Evolutionary conservation across 768 basidiomycete species (phyloP).

Genomic region (Lactifluus pinguis): DNA sequence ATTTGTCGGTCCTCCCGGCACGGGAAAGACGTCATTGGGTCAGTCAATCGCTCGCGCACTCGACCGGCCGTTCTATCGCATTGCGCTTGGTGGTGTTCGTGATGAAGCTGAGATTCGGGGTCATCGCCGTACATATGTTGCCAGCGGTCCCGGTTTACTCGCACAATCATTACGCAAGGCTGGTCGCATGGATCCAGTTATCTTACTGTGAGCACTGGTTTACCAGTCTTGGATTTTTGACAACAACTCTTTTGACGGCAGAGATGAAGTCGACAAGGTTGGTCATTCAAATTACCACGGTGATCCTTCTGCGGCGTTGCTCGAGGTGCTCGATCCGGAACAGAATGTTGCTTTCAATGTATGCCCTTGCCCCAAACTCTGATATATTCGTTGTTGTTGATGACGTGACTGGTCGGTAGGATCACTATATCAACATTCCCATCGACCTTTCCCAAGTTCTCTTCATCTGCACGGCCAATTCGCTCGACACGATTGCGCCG

Average conservation of each 20-base stretch:
- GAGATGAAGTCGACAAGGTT: conserved; percentile 89
- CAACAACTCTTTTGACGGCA: conserved; percentile 8
- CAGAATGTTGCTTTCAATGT: conserved; percentile 82
- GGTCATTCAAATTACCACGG: conserved; percentile 84
- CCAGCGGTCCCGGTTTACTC: conserved; percentile 74
- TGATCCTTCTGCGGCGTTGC: conserved; percentile 80
- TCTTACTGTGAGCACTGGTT: conserved; percentile 44
- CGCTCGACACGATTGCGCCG: conserved; percentile 79
- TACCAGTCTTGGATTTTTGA: neutral
- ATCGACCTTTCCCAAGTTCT: conserved; percentile 82
- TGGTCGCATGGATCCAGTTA: conserved; percentile 68
- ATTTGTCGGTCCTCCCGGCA: conserved; percentile 86
- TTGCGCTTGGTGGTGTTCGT: conserved; percentile 84
- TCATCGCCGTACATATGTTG: conserved; percentile 84
- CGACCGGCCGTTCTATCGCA: conserved; percentile 80
- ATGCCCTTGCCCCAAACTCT: conserved; percentile 19
- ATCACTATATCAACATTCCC: conserved; percentile 87
- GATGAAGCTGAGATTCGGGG: conserved; percentile 86
- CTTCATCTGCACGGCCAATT: conserved; percentile 90
- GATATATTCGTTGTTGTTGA: neutral
- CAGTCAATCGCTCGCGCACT: conserved; percentile 81
- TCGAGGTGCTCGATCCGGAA: conserved; percentile 92
- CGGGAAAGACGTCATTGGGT: conserved; percentile 87
- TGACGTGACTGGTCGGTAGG: conserved; percentile 33
- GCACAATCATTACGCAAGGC: conserved; percentile 83